phyloP scores from a whole-genome alignment of 257 asterid genomes.

The Paulownia fortunei region DNA sequence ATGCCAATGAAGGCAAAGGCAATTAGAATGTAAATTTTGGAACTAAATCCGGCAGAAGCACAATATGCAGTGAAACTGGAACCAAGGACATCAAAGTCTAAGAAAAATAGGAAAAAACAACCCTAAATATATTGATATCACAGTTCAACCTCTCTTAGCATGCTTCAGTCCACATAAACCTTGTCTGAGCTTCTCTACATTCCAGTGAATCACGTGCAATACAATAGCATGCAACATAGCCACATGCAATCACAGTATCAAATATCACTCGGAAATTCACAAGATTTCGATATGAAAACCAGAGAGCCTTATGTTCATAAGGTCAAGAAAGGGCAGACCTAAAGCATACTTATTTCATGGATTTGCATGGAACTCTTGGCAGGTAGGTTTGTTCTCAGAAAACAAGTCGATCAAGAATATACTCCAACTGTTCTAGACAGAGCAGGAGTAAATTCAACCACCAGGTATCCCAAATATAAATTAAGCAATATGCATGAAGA shows the following conservation, averaged over 20 bases:
- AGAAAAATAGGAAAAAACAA: not conserved
- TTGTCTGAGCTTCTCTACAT: not conserved
- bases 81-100: not conserved
- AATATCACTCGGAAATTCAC: not conserved
- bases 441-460: not conserved
- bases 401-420: not conserved
- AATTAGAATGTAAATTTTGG: not conserved
- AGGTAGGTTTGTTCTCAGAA: not conserved
- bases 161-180: not conserved
- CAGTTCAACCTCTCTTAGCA: not conserved
- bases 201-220: not conserved
- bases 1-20: slow-evolving; percentile 4
- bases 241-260: not conserved
- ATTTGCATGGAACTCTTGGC: not conserved
- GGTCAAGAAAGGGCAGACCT: not conserved
- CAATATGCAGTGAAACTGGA: not conserved
- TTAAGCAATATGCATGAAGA: not conserved
- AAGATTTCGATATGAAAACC: not conserved
- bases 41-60: not conserved
- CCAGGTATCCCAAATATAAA: slow-evolving; percentile 5
- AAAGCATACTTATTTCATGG: not conserved
- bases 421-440: not conserved
- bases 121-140: not conserved
- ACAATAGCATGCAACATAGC: not conserved
- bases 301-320: not conserved